A percentile compares a stretch with the other conserved stretches of the same genome.
phyloP scores from a whole-genome alignment of 805 yeast genomes.

The Ogataea trehaloabstinens region DNA sequence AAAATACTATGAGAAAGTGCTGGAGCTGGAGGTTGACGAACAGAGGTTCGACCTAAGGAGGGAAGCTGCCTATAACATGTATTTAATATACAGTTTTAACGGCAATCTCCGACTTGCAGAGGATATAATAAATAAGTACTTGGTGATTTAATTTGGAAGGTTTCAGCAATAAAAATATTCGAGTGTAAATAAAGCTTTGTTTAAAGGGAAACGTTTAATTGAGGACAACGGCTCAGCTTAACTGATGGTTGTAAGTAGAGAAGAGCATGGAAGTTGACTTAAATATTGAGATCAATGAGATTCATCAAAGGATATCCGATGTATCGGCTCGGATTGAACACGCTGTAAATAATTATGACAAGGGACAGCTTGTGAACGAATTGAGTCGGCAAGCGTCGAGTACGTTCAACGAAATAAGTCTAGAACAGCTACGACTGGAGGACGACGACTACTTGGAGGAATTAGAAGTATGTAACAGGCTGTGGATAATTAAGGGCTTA shows the following conservation, averaged over 20 bases:
- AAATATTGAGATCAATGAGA: not conserved
- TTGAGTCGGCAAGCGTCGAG: slow-evolving; percentile 3
- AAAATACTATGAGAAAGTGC: slow-evolving; percentile 67
- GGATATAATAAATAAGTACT: slow-evolving; percentile 60
- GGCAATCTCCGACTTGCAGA: slow-evolving; percentile 71
- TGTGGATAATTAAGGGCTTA: slow-evolving; percentile 32
- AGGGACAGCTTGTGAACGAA: slow-evolving; percentile 10
- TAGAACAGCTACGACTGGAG: slow-evolving; percentile 2
- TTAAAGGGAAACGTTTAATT: not conserved
- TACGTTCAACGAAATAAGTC: not conserved
- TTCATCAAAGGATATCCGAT: slow-evolving; percentile 34
- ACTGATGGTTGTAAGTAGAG: too few species aligned
- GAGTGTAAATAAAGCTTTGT: not conserved
- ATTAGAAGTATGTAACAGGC: slow-evolving; percentile 30
- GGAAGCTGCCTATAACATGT: slow-evolving; percentile 86
- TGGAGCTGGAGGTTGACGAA: slow-evolving; percentile 48
- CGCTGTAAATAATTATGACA: slow-evolving; percentile 11
- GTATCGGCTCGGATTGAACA: slow-evolving; percentile 1
- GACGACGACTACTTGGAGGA: slow-evolving; percentile 23
- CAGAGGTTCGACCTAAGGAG: slow-evolving; percentile 47
- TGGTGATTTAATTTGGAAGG: slow-evolving; percentile 34
- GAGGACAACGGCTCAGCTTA: too few species aligned
- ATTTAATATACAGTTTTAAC: slow-evolving; percentile 68
- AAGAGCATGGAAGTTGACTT: not conserved
- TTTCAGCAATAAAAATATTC: slow-evolving; percentile 1